These are phyloP conservation scores for Arthrobotrys sphaeroides DNA, from an alignment of 2,329 filamentous ascomycete genomes.

Conservation along the genomic window DNA sequence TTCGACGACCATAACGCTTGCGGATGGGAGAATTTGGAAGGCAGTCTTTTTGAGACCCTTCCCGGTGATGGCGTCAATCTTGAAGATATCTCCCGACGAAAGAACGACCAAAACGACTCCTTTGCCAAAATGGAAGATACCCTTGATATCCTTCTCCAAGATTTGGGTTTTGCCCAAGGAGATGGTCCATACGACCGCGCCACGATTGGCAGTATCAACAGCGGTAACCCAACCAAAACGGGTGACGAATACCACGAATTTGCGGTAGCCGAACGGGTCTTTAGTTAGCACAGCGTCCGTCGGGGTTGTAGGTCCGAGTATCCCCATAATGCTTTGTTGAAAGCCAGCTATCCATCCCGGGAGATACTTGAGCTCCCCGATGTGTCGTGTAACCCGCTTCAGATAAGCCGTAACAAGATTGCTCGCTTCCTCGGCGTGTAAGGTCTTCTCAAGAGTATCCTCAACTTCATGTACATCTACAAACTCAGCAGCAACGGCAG, in stretches of 20 bases:
- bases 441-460: constrained; percentile 78
- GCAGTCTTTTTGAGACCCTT: constrained; percentile 59
- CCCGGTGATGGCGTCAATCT: constrained; percentile 64
- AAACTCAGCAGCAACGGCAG: constrained; percentile 80
- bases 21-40: constrained; percentile 37
- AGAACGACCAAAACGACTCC: constrained; percentile 70
- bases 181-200: constrained; percentile 78
- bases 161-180: constrained; percentile 67
- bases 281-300: constrained; percentile 66
- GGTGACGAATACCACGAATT: constrained; percentile 82
- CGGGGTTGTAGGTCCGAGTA: constrained; percentile 67
- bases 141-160: constrained; percentile 70
- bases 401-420: constrained; percentile 83
- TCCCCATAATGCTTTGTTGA: constrained; percentile 74
- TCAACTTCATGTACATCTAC: constrained; percentile 73
- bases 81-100: constrained; percentile 70
- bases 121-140: constrained; percentile 70
- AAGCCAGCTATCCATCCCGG: constrained; percentile 77
- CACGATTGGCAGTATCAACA: constrained; percentile 78
- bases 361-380: constrained; percentile 75
- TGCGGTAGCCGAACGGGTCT: constrained; percentile 88
- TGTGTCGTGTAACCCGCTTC: constrained; percentile 83
- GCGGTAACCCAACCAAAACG: constrained; percentile 80
- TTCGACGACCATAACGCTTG: constrained; percentile 38
- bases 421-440: constrained; percentile 86